A percentile compares a stretch with the other conserved stretches of the same genome.
phyloP scores from a whole-genome alignment of 192 early-diverging fungal species.

The Oehlia diaphana region DNA sequence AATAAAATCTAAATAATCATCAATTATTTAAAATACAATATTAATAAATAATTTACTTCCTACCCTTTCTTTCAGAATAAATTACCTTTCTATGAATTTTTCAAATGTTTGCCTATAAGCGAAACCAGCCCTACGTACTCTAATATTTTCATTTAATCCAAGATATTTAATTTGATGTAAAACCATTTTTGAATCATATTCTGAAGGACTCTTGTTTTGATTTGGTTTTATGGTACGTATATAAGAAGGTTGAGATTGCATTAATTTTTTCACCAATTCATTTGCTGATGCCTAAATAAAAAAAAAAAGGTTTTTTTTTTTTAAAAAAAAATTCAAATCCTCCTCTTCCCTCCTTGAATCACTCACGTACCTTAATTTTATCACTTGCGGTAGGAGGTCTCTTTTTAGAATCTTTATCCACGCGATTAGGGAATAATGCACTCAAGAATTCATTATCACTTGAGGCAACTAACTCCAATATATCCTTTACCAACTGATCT shows the following conservation, averaged over 20 bases:
- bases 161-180: conserved; percentile 98
- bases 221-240: conserved; percentile 99
- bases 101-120: conserved; percentile 95
- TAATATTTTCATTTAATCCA: conserved; percentile 96
- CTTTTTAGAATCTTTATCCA: conserved; percentile 88
- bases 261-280: conserved; percentile 90
- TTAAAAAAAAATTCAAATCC: not conserved
- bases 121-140: conserved; percentile 96
- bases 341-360: too few relatives aligned
- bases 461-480: conserved; percentile 82
- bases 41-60: not conserved
- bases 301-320: not conserved
- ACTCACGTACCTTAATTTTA: conserved; percentile 75
- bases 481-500: conserved; percentile 92
- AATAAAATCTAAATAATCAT: conserved; percentile 66
- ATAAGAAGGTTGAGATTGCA: conserved; percentile 94
- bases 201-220: conserved; percentile 86
- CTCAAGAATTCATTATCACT: conserved; percentile 77
- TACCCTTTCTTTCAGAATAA: too few relatives aligned
- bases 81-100: conserved; percentile 70
- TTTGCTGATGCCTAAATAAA: conserved; percentile 53
- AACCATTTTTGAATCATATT: conserved; percentile 90
- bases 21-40: conserved; percentile 31
- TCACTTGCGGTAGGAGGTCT: conserved; percentile 97
- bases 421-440: conserved; percentile 85